Conservation (phyloP, 305 asterid genomes). For the Euphrasia arctica region DNA sequence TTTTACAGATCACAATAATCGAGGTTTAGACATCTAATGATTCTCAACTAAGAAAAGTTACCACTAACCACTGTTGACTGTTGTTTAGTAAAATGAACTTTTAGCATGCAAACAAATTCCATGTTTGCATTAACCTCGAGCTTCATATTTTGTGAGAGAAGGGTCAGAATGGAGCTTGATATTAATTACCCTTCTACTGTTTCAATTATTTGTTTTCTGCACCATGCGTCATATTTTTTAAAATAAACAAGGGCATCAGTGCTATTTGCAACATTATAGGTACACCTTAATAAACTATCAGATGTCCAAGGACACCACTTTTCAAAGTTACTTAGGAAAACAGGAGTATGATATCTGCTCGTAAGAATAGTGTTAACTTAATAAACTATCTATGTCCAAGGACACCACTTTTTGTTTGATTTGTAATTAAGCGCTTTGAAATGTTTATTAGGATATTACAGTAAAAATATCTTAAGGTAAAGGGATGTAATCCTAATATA, state of each 20-base stretch:
- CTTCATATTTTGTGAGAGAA: background rate
- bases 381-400: background rate
- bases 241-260: conserved; percentile 1
- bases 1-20: background rate
- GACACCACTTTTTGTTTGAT: background rate
- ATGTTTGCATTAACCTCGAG: background rate
- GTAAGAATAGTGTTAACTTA: conserved; percentile 1
- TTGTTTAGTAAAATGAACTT: background rate
- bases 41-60: background rate
- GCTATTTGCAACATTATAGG: background rate
- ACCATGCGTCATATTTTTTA: background rate
- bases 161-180: background rate
- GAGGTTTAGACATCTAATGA: background rate
- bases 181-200: background rate
- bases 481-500: background rate
- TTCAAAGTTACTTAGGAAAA: background rate
- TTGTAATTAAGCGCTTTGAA: background rate
- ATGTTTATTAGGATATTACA: background rate
- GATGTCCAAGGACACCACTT: background rate
- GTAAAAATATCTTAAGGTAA: background rate
- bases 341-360: background rate
- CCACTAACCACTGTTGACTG: background rate
- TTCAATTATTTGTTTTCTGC: background rate
- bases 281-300: background rate
- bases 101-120: background rate